These are phyloP conservation scores for Oenanthe sinensis DNA, from an alignment of 129 eudicot species.

Conservation along the genomic window DNA sequence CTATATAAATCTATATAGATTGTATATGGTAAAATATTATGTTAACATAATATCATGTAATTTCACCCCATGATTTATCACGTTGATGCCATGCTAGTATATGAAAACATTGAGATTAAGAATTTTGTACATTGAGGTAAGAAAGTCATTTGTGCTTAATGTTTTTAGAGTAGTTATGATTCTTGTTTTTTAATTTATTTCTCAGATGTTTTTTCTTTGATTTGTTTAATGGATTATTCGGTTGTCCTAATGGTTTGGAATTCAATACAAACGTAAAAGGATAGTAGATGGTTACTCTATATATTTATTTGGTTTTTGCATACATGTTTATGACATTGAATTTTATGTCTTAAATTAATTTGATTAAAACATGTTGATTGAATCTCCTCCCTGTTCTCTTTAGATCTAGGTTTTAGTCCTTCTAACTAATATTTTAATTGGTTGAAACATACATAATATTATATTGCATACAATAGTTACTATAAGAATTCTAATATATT, in stretches of 20 bases:
- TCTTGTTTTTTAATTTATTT: not conserved
- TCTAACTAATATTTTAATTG: no score
- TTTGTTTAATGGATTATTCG: not conserved
- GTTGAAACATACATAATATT: no score
- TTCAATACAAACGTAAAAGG: not conserved
- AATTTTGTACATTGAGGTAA: not conserved
- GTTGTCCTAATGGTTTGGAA: not conserved
- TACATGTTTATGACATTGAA: not conserved
- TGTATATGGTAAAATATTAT: not conserved
- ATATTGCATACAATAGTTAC: no score
- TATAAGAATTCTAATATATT: no score
- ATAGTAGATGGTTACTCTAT: not conserved
- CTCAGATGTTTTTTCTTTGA: not conserved
- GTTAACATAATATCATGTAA: no score
- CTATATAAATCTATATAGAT: not conserved
- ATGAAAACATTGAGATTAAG: not conserved
- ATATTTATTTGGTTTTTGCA: not conserved
- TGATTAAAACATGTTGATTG: no score
- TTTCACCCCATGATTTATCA: no score
- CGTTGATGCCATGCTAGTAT: not conserved
- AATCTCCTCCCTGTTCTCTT: no score
- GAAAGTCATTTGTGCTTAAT: not conserved
- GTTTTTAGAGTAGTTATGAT: no score
- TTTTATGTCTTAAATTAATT: no score
- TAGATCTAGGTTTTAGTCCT: no score